Evolutionary conservation across 2,329 filamentous ascomycete species (phyloP).

Genomic region (Chrysoporthe puriensis): DNA sequence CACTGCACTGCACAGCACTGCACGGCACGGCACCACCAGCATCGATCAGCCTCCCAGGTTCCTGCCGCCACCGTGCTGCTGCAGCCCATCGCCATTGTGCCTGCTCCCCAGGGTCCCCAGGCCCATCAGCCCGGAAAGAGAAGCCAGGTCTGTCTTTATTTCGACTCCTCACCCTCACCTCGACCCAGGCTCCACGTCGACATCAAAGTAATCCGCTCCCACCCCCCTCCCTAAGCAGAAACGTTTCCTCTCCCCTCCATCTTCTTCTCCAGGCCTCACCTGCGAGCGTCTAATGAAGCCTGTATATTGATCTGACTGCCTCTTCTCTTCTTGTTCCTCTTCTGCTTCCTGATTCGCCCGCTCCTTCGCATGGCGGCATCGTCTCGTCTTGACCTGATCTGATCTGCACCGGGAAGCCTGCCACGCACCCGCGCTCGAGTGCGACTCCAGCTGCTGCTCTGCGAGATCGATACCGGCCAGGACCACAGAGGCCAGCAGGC

Average conservation of each 20-base stretch:
- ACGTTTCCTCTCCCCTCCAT: conserved; percentile 15
- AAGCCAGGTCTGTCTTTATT: conserved; percentile 1
- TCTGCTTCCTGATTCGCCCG: conserved; percentile 17
- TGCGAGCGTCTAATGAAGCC: conserved; percentile 35
- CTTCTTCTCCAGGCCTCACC: conserved; percentile 33
- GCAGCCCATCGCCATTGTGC: not conserved
- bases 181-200: not conserved
- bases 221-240: conserved; percentile 22
- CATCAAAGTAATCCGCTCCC: conserved; percentile 15
- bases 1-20: not conserved
- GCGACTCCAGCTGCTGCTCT: conserved; percentile 1
- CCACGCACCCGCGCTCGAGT: not conserved
- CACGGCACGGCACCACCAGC: not conserved
- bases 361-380: conserved; percentile 13
- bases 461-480: not conserved
- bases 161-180: conserved; percentile 8
- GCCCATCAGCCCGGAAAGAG: conserved; percentile 3
- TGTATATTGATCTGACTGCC: conserved; percentile 35
- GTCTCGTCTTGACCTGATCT: conserved; percentile 4
- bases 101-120: not conserved
- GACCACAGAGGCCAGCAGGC: not conserved
- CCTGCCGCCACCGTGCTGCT: not conserved
- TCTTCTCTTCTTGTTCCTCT: conserved; percentile 24
- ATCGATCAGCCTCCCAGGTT: not conserved
- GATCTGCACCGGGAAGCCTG: conserved; percentile 2